Conservation (phyloP, 306 rosid species). For the Prunus dulcis region DNA sequence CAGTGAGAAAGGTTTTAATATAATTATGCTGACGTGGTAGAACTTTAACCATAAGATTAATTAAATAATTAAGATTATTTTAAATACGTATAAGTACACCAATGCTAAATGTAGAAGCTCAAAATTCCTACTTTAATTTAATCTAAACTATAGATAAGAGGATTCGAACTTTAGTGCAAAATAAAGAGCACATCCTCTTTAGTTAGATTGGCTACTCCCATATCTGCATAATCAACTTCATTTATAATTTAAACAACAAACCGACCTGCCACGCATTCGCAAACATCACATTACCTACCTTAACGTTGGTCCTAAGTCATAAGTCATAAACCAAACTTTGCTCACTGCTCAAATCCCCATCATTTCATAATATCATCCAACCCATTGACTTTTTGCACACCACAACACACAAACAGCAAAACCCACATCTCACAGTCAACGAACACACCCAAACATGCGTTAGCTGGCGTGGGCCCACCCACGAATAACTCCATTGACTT, state of each 20-base stretch:
- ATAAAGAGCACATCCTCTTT: fast-evolving
- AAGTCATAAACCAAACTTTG: background rate
- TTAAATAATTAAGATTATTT: too few species aligned
- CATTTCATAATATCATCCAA: background rate
- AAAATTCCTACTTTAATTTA: too few species aligned
- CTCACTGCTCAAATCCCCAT: background rate
- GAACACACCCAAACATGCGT: background rate
- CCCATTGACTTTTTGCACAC: background rate
- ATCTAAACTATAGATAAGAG: fast-evolving
- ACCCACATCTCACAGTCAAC: background rate
- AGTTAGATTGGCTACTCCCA: fast-evolving
- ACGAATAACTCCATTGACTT: slow-evolving; percentile 3
- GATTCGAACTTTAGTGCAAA: fast-evolving
- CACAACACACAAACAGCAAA: background rate
- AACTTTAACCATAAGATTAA: too few species aligned
- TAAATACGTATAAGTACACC: too few species aligned
- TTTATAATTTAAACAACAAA: too few species aligned
- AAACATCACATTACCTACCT: too few species aligned
- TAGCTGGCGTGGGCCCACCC: background rate
- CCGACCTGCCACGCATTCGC: too few species aligned
- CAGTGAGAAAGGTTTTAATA: too few species aligned
- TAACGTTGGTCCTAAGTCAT: too few species aligned
- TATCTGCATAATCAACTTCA: too few species aligned
- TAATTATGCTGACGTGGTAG: too few species aligned
- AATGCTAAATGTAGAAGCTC: too few species aligned